Conservation (phyloP, 2,329 filamentous ascomycete genomes). For the Monosporascus cannonballus region DNA sequence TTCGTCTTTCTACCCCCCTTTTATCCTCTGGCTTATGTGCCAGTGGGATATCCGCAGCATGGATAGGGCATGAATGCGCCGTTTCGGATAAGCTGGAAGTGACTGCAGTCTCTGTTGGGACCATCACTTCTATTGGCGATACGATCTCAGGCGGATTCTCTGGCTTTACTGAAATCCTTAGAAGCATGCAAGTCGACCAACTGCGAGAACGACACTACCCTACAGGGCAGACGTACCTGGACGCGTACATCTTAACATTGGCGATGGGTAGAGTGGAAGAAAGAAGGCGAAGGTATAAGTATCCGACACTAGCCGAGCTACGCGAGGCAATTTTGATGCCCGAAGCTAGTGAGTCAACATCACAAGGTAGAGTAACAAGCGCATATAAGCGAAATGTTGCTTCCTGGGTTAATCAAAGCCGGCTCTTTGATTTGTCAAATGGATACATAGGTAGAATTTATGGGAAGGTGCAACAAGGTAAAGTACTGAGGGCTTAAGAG, state of each 20-base stretch:
- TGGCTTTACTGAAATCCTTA: background rate
- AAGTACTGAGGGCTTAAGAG: constrained; percentile 1
- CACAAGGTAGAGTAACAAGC: too few species aligned
- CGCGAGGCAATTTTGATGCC: background rate
- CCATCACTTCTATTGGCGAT: constrained; percentile 1
- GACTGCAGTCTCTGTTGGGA: constrained; percentile 4
- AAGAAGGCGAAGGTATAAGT: background rate
- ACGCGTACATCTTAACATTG: constrained; percentile 10
- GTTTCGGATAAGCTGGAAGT: constrained; percentile 3
- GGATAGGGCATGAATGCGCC: background rate
- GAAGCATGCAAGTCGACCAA: background rate
- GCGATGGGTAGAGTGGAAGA: background rate
- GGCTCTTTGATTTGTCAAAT: constrained; percentile 4
- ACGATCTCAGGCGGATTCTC: background rate
- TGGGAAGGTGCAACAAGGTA: constrained; percentile 4
- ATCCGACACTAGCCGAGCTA: background rate
- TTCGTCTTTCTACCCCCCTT: background rate
- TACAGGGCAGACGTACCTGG: constrained; percentile 7
- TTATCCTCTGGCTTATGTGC: constrained; percentile 1
- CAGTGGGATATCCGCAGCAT: constrained; percentile 7
- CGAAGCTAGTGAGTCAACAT: background rate
- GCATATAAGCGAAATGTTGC: background rate
- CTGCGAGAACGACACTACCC: constrained; percentile 2
- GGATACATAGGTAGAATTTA: constrained; percentile 4
- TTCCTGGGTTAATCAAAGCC: background rate